Evolutionary conservation across 2,329 filamentous ascomycete species (phyloP), one percentile per base, ranked within the genome.

Genomic region (Scorias spongiosa): DNA sequence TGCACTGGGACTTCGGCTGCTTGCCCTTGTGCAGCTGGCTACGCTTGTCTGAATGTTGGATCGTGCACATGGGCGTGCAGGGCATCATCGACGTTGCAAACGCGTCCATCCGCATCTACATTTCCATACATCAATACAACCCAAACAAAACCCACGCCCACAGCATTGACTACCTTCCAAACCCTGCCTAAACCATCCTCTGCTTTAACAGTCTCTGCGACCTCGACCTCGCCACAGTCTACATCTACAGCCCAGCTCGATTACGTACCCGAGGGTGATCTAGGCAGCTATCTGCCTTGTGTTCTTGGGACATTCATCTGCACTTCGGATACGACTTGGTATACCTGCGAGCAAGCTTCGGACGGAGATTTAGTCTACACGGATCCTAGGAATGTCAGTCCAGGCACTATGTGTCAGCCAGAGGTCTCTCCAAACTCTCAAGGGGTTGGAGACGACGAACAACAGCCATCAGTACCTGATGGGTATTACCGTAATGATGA

Each of bases 281-380:
- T 56, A 14, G 48, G 51, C 29, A 43, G 45, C 41, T 62, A 59
- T 44, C 54, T 62, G 1, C 61, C 62, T 29, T 66, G 63, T 49
- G 54, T 57, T 1, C 63, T 62, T 1, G 62, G 60, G 15, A 57
- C 59, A n/a, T 63, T 63, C 54, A 56, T 66, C 47, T 66, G 64
- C 59, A 57, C 56, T 26, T 58, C 54, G 2, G 26, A 43, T 14
- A 57, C 48, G 2, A 50, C 55, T 15, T 66, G 59, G 52, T 54
- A 58, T 37, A 66, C 61, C 8, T 66, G 63, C 53, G 53, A 57
- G 46, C 49, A 53, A 41, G 52, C 48, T 37, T 47, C 48, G 34
- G 47, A 48, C 32, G 39, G 43, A 12, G 42, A 42, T 10, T 63
- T 56, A 56, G 49, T 58, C 3, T 66, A 63, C 45, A 54, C 49